A percentile compares a stretch with the other conserved stretches of the same genome.
phyloP scores from a whole-genome alignment of 1,284 basidiomycete genomes.

The Wallemia ichthyophaga region DNA sequence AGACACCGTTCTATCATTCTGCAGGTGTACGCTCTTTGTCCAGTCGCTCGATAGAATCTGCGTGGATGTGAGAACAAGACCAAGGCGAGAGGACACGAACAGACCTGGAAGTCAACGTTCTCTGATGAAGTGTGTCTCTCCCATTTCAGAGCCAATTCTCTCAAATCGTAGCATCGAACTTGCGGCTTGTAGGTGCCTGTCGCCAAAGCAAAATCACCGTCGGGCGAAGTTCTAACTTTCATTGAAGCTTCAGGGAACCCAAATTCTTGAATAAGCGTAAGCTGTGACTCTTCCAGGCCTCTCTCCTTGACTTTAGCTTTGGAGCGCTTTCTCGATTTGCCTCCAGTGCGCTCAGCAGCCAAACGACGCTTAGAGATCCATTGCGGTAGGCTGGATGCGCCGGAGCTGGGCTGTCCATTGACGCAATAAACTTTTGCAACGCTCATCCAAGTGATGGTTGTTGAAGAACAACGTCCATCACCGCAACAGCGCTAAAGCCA shows the following conservation, averaged over 20 bases:
- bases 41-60: slow-evolving; percentile 92
- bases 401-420: background rate
- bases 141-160: slow-evolving; percentile 78
- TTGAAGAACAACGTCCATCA: background rate
- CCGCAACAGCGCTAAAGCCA: no score
- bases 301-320: background rate
- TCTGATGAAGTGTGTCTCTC: slow-evolving; percentile 86
- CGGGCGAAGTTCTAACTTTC: slow-evolving; percentile 59
- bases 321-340: background rate
- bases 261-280: slow-evolving; percentile 79
- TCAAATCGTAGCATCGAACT: slow-evolving; percentile 81
- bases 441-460: background rate
- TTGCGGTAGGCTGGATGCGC: background rate
- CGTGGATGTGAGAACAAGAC: slow-evolving; percentile 3
- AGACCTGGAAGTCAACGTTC: slow-evolving; percentile 89
- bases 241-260: slow-evolving; percentile 92
- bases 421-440: background rate
- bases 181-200: slow-evolving; percentile 97
- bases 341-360: background rate
- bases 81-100: slow-evolving; percentile 22
- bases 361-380: background rate
- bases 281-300: slow-evolving; percentile 10
- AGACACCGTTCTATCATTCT: slow-evolving; percentile 79
- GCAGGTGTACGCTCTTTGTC: slow-evolving; percentile 93
- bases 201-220: slow-evolving; percentile 71